Conservation (phyloP, 495 filamentous ascomycete genomes). For the Bombardia bombarda region DNA sequence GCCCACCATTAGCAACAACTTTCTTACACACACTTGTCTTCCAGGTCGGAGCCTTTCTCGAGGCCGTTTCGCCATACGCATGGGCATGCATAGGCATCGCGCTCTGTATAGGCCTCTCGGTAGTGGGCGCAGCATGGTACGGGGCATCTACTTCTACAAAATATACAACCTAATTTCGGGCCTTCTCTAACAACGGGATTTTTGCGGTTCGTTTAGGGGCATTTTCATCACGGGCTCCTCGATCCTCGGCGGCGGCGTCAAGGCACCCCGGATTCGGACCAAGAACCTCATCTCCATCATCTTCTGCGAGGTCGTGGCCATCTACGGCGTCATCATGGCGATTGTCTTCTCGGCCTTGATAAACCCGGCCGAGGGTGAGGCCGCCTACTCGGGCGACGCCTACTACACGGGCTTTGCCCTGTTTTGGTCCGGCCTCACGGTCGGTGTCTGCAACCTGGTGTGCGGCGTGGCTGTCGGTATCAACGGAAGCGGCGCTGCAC, state of each 20-base stretch:
- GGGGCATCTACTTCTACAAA: conserved; percentile 6
- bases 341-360: conserved; percentile 94
- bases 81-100: conserved; percentile 90
- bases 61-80: conserved; percentile 85
- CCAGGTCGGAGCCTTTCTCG: conserved; percentile 93
- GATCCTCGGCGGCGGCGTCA: conserved; percentile 93
- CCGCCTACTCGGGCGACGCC: conserved; percentile 62
- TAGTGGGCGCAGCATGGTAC: conserved; percentile 97
- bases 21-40: conserved; percentile 46
- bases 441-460: conserved; percentile 89
- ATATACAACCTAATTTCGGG: background rate
- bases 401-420: conserved; percentile 95
- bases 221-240: conserved; percentile 99
- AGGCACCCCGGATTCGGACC: conserved; percentile 90
- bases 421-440: conserved; percentile 92
- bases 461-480: conserved; percentile 97
- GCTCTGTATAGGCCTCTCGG: conserved; percentile 90
- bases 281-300: conserved; percentile 99
- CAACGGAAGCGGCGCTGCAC: conserved; percentile 91
- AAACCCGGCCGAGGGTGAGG: conserved; percentile 49
- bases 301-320: conserved; percentile 99
- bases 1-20: conserved; percentile 2
- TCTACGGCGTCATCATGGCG: conserved; percentile 99
- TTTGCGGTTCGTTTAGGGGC: conserved; percentile 58
- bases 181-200: background rate